A percentile compares a stretch with the other conserved stretches of the same genome.
Conservation (phyloP, 768 basidiomycete genomes). For the Boletales sp. region DNA sequence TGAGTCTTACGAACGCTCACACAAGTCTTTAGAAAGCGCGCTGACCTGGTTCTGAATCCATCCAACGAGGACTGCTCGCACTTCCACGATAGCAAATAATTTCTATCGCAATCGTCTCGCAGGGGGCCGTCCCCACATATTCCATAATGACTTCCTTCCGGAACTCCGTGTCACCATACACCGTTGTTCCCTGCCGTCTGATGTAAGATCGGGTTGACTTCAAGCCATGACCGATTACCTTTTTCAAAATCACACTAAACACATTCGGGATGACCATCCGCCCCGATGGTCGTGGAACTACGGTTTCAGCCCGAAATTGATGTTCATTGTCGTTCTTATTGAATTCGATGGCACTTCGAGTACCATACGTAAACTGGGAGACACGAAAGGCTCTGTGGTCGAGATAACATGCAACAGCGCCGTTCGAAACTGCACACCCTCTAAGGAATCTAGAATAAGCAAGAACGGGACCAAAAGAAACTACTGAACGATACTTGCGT, state of each 20-base stretch:
- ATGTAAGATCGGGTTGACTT: not conserved
- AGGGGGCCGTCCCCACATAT: constrained; percentile 24
- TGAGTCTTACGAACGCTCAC: not conserved
- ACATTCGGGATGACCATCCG: constrained; percentile 29
- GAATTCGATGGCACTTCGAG: constrained; percentile 27
- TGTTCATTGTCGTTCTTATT: constrained; percentile 29
- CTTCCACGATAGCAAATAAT: constrained; percentile 29
- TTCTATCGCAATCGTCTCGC: constrained; percentile 28
- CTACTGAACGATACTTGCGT: constrained; percentile 34
- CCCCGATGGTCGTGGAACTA: constrained; percentile 30
- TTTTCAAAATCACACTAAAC: constrained; percentile 30
- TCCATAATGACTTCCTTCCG: constrained; percentile 32
- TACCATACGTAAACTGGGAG: constrained; percentile 39
- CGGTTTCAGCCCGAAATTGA: constrained; percentile 23
- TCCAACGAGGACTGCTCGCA: constrained; percentile 25
- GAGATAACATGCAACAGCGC: constrained; percentile 41
- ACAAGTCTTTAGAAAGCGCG: not conserved
- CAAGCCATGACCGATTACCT: constrained; percentile 7
- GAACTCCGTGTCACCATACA: constrained; percentile 31
- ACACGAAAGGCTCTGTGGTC: constrained; percentile 41
- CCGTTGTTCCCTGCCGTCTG: constrained; percentile 19
- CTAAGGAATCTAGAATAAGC: constrained; percentile 18
- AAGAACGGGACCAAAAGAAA: not conserved
- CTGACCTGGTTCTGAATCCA: constrained; percentile 28
- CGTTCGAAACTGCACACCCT: constrained; percentile 46